Conservation (phyloP, 1,139 yeast species). For the Debaryomyces fabryi region DNA sequence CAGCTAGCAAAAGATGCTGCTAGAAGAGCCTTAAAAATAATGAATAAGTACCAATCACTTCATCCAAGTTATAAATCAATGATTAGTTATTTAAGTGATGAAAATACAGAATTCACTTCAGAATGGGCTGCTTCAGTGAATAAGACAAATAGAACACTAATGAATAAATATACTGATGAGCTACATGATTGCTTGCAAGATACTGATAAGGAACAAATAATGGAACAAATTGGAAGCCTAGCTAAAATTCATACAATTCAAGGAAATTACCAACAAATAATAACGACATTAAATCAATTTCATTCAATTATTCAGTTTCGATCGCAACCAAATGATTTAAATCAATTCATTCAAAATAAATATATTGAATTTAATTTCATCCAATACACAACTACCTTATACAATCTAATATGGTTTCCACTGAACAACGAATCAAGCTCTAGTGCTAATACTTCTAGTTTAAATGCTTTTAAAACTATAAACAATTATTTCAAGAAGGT, state of each 20-base stretch:
- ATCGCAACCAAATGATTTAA: slow-evolving; percentile 26
- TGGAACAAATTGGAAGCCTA: slow-evolving; percentile 13
- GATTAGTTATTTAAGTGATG: slow-evolving; percentile 12
- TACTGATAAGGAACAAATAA: slow-evolving; percentile 10
- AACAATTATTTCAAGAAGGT: slow-evolving; percentile 26
- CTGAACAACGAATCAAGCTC: slow-evolving; percentile 2
- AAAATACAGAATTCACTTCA: slow-evolving; percentile 5
- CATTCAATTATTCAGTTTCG: slow-evolving; percentile 25
- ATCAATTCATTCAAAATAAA: slow-evolving; percentile 23
- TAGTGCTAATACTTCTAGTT: neutral
- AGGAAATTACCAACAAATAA: slow-evolving; percentile 25
- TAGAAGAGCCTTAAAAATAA: slow-evolving; percentile 17
- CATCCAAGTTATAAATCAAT: slow-evolving; percentile 20
- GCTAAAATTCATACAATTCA: slow-evolving; percentile 17
- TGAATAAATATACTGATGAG: neutral
- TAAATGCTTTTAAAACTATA: slow-evolving; percentile 18
- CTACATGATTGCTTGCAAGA: slow-evolving; percentile 9
- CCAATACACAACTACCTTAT: slow-evolving; percentile 25
- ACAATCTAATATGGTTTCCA: slow-evolving; percentile 26
- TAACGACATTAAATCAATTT: slow-evolving; percentile 21
- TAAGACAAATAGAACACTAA: slow-evolving; percentile 1
- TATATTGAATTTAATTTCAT: slow-evolving; percentile 31
- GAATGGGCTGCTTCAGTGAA: slow-evolving; percentile 13
- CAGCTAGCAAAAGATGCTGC: slow-evolving; percentile 7
- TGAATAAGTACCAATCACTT: slow-evolving; percentile 24